A percentile compares a stretch with the other conserved stretches of the same genome.
These are phyloP conservation scores for Cystobasidiopsis lactophilus DNA, from an alignment of 768 basidiomycete species.

Conservation along the genomic window DNA sequence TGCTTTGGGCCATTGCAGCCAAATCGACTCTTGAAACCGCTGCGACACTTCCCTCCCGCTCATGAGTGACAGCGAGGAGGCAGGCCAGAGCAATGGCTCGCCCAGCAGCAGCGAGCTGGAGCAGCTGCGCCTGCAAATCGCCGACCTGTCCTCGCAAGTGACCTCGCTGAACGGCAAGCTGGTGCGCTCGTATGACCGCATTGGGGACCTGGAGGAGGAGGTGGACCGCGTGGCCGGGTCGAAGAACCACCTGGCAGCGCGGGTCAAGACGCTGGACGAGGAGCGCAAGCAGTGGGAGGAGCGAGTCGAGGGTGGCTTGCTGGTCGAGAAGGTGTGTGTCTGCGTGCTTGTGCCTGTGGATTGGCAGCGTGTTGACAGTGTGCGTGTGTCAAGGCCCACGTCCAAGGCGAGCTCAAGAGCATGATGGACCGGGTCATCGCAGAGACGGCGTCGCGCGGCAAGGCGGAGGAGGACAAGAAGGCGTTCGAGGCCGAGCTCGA, in stretches of 20 bases:
- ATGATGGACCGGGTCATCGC: slow-evolving; percentile 89
- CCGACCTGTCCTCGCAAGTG: slow-evolving; percentile 73
- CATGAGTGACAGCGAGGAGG: too few species aligned
- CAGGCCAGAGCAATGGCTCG: too few species aligned
- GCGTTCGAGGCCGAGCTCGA: slow-evolving; percentile 87
- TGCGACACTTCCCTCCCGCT: too few species aligned
- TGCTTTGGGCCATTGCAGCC: too few species aligned
- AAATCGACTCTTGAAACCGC: too few species aligned
- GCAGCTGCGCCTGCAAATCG: too few species aligned
- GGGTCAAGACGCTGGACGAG: slow-evolving; percentile 55
- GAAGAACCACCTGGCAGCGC: slow-evolving; percentile 38
- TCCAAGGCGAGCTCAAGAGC: slow-evolving; percentile 71
- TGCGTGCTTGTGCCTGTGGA: neutral
- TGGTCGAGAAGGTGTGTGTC: slow-evolving; percentile 52
- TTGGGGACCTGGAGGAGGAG: slow-evolving; percentile 80
- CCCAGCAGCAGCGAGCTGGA: too few species aligned
- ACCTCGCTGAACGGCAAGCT: slow-evolving; percentile 78
- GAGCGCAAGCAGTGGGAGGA: slow-evolving; percentile 72
- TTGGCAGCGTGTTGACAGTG: neutral
- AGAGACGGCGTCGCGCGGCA: slow-evolving; percentile 71
- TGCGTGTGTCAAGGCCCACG: slow-evolving; percentile 30
- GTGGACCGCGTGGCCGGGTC: slow-evolving; percentile 44
- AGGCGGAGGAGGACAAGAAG: slow-evolving; percentile 46
- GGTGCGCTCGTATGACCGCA: slow-evolving; percentile 70
- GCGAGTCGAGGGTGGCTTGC: slow-evolving; percentile 66